phyloP scores from a whole-genome alignment of 2,329 filamentous ascomycete species.

The Curvularia spicifera region DNA sequence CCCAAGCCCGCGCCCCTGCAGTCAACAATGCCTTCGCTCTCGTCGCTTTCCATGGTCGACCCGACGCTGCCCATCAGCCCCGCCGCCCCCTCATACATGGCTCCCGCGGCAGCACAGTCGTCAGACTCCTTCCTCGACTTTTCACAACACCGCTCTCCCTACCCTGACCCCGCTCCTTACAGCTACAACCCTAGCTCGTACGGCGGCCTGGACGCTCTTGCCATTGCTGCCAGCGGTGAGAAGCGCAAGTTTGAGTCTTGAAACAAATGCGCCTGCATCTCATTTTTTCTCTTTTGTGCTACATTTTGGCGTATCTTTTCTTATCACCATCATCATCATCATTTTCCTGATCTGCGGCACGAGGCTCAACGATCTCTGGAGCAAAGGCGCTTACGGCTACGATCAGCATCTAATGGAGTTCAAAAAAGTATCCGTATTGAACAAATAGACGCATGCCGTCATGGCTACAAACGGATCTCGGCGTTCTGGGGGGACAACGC shows the following conservation, averaged over 20 bases:
- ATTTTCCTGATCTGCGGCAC: constrained; percentile 2
- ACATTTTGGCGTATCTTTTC: constrained; percentile 2
- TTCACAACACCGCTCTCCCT: constrained; percentile 30
- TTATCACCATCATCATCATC: background rate
- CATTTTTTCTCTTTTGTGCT: constrained; percentile 3
- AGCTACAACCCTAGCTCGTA: constrained; percentile 36
- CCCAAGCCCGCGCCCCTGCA: constrained; percentile 45
- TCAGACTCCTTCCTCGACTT: constrained; percentile 34
- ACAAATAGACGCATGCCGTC: constrained; percentile 51
- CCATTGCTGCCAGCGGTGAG: constrained; percentile 47
- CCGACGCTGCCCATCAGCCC: constrained; percentile 41
- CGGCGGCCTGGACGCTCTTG: constrained; percentile 48
- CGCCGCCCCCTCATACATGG: constrained; percentile 33
- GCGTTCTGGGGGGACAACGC: constrained; percentile 21
- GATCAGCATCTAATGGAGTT: constrained; percentile 22
- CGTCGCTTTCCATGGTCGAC: constrained; percentile 37
- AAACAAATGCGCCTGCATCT: background rate
- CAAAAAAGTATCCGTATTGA: constrained; percentile 28
- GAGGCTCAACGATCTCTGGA: constrained; percentile 2
- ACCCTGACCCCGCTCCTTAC: constrained; percentile 41
- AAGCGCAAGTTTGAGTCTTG: constrained; percentile 47
- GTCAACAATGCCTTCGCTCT: constrained; percentile 28
- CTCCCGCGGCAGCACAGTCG: constrained; percentile 40
- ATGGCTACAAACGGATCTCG: constrained; percentile 45
- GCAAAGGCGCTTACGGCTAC: constrained; percentile 23